Base-by-base conservation (phyloP, 805 yeast species). In the Jamesozyma piceae region DNA sequence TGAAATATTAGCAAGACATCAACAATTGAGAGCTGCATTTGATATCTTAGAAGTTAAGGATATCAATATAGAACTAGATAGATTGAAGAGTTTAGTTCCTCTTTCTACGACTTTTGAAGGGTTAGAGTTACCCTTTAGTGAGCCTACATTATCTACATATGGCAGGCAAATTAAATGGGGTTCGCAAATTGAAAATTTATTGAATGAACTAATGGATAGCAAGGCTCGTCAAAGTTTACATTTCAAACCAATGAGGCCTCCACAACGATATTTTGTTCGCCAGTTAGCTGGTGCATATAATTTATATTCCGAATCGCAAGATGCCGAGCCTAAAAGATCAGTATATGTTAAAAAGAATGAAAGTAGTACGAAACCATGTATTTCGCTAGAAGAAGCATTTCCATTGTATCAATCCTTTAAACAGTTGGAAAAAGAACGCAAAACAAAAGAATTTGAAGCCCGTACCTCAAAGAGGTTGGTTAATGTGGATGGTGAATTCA, bases 251-350 rank as follows among this genome's bases (percentile, higher is more conserved):
- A 85, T 88, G 95, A 71, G 66, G 39, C 58, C 68, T 13, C 73
- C 77, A 4, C 90, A 84, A 58, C 67, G 96, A 37, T 67, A 67
- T 47, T 86, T 87, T 54, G 63, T 88, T 21, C 90, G 80, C 54
- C 78, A 77, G 40, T 54, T 88, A 33, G 80, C 88, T 0, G 74
- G 69, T 21, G 62, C 76, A 0, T 86, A 67, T 57, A 66, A 71
- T 11, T 52, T 86, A 11, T 78, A 74, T 50, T 68, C 82, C 0
- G 88, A 83, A 52, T 75, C 89, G 2, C 92, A 84, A 47, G 95
- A 85, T 59, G 75, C 74, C 2, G 95, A 86, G 49, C 95, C 95
- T 0, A 69, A 75, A 41, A 62, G 95, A 46, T 75, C 82, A 10
- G 90, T 87, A 0, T 78, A 74, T 49, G 69, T 87, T n/a, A 63